These are phyloP conservation scores for Aureobasidium sp. DNA, from an alignment of 2,329 filamentous ascomycete species.

Conservation along the genomic window DNA sequence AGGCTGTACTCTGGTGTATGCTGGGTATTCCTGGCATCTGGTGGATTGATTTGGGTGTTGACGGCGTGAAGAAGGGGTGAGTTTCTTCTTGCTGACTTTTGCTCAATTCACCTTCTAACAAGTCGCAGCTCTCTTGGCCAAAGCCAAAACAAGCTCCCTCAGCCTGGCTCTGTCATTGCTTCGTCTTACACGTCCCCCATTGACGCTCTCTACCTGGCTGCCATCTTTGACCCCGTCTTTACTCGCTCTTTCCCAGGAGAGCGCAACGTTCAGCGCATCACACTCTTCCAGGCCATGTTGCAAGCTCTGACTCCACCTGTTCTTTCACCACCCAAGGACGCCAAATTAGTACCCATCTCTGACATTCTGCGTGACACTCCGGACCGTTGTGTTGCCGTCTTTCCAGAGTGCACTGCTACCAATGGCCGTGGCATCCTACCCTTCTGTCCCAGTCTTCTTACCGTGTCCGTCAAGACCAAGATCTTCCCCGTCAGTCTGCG, in stretches of 20 bases:
- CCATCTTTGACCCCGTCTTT: constrained; percentile 94
- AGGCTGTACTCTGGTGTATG: constrained; percentile 79
- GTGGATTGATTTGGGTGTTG: constrained; percentile 98
- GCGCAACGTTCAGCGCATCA: constrained; percentile 66
- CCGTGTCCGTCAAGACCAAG: constrained; percentile 58
- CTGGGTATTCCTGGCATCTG: constrained; percentile 87
- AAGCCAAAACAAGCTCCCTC: constrained; percentile 68
- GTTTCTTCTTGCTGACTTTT: constrained; percentile 20
- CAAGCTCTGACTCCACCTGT: constrained; percentile 56
- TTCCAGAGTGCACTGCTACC: constrained; percentile 90
- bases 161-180: constrained; percentile 74
- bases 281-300: constrained; percentile 66
- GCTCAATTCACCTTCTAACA: constrained; percentile 12
- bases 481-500: constrained; percentile 89
- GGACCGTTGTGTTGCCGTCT: constrained; percentile 70
- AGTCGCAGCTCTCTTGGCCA: constrained; percentile 58
- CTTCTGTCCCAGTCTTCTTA: constrained; percentile 69
- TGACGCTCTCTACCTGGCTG: constrained; percentile 87
- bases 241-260: constrained; percentile 71
- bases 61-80: constrained; percentile 86
- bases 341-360: constrained; percentile 31
- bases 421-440: constrained; percentile 88
- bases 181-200: constrained; percentile 88
- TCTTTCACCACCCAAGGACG: constrained; percentile 25
- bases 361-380: constrained; percentile 60